Percentiles rank a stretch among this genome's conserved stretches.
phyloP scores from a whole-genome alignment of 139 green algal genomes.

The Chlamydomonas schloesseri region DNA sequence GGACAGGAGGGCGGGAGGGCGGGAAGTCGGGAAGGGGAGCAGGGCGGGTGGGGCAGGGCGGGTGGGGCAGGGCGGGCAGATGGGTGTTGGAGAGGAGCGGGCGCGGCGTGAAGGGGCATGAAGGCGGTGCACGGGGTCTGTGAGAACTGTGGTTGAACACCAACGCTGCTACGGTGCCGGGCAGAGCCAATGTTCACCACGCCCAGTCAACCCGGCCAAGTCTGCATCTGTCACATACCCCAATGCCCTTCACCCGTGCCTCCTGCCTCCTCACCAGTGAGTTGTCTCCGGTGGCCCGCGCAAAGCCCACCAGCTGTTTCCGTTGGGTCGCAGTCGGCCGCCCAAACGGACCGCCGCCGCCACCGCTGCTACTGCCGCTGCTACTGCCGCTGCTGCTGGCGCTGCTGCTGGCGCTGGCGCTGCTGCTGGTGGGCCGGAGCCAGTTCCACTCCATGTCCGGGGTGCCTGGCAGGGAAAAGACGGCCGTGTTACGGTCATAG shows the following conservation, averaged over 20 bases:
- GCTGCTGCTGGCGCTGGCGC: neutral
- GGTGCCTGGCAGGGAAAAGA: neutral
- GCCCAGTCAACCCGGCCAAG: no score
- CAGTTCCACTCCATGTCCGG: slow-evolving; percentile 49
- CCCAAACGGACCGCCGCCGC: neutral
- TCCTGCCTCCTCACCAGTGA: neutral
- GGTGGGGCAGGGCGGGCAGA: neutral
- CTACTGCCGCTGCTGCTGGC: neutral
- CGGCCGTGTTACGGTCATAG: no score
- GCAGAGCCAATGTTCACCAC: no score
- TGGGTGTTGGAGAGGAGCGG: no score
- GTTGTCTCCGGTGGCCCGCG: slow-evolving; percentile 30
- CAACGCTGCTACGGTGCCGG: no score
- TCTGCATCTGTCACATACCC: no score
- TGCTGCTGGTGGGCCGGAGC: slow-evolving; percentile 2
- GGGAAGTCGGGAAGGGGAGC: no score
- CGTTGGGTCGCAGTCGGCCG: neutral
- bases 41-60: neutral
- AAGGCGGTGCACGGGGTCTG: no score
- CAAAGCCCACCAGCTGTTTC: slow-evolving; percentile 31
- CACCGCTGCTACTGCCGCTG: neutral
- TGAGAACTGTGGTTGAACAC: no score
- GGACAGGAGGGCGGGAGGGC: neutral
- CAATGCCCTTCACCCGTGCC: no score
- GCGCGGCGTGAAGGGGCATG: no score